phyloP scores from a whole-genome alignment of 2,329 filamentous ascomycete genomes.

The Passalora sequoiae region DNA sequence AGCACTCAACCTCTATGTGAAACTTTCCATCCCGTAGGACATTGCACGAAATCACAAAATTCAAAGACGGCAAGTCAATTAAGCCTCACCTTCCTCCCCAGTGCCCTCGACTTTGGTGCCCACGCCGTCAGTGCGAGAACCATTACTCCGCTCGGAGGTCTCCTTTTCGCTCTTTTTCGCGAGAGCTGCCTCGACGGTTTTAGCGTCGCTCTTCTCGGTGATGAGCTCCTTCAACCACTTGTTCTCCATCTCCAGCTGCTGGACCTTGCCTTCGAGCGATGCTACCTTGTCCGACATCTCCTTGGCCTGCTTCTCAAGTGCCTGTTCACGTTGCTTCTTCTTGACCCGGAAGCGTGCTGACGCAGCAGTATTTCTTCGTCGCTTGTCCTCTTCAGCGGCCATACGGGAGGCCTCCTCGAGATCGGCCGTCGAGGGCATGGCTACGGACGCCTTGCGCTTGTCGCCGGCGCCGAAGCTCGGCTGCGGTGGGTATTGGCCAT shows the following conservation, averaged over 20 bases:
- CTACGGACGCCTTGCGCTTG: conserved; percentile 45
- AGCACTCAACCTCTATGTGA: too few relatives aligned
- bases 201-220: conserved; percentile 44
- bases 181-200: conserved; percentile 23
- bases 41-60: too few relatives aligned
- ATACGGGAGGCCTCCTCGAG: conserved; percentile 44
- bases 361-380: conserved; percentile 50
- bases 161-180: conserved; percentile 23
- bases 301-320: conserved; percentile 48
- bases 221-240: conserved; percentile 50
- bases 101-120: conserved; percentile 22
- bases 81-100: conserved; percentile 6
- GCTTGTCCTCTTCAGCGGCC: conserved; percentile 51
- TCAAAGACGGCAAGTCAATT: conserved; percentile 1
- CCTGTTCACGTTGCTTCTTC: conserved; percentile 53
- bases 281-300: conserved; percentile 48
- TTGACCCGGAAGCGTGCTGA: conserved; percentile 50
- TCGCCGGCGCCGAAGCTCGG: conserved; percentile 32
- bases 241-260: conserved; percentile 50
- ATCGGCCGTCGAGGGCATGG: conserved; percentile 31
- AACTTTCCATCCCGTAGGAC: too few relatives aligned
- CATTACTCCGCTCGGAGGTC: conserved; percentile 26
- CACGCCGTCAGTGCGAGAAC: conserved; percentile 30
- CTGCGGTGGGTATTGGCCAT: conserved; percentile 27
- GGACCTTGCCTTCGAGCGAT: conserved; percentile 42